Conservation (phyloP, 371 early-diverging fungal genomes). For the Dinochytrium kinnereticum region DNA sequence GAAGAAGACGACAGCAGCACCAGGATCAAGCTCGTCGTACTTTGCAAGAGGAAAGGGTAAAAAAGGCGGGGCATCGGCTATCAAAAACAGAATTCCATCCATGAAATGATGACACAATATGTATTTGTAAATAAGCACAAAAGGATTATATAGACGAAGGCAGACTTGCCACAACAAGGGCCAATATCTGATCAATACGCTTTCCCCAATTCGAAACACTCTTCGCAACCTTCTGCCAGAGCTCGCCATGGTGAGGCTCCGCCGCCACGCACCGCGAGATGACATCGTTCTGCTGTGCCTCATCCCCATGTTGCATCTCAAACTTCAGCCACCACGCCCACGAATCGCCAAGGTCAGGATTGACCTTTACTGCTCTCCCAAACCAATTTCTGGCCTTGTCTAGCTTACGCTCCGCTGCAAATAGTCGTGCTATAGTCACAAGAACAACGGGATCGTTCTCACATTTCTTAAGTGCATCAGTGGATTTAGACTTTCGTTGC, state of each 20-base stretch:
- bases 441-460: constrained; percentile 85
- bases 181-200: constrained; percentile 68
- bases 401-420: constrained; percentile 90
- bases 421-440: constrained; percentile 86
- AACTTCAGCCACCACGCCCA: constrained; percentile 97
- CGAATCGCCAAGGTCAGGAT: constrained; percentile 89
- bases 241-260: constrained; percentile 89
- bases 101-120: not conserved
- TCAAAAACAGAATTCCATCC: not conserved
- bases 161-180: constrained; percentile 60
- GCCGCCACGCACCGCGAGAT: constrained; percentile 75
- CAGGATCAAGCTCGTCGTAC: not conserved
- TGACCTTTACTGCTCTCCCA: constrained; percentile 77
- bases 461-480: constrained; percentile 91
- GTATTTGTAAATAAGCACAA: not conserved
- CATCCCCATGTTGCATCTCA: constrained; percentile 69
- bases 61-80: not conserved
- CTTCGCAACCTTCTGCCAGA: constrained; percentile 85
- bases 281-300: constrained; percentile 61
- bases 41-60: not conserved
- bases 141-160: constrained; percentile 22
- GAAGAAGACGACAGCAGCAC: not conserved
- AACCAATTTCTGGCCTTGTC: constrained; percentile 96
- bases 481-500: constrained; percentile 83
- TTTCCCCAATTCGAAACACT: constrained; percentile 72